These are phyloP conservation scores for Suhomyces maxii DNA, from an alignment of 1,139 yeast species.

Conservation along the genomic window DNA sequence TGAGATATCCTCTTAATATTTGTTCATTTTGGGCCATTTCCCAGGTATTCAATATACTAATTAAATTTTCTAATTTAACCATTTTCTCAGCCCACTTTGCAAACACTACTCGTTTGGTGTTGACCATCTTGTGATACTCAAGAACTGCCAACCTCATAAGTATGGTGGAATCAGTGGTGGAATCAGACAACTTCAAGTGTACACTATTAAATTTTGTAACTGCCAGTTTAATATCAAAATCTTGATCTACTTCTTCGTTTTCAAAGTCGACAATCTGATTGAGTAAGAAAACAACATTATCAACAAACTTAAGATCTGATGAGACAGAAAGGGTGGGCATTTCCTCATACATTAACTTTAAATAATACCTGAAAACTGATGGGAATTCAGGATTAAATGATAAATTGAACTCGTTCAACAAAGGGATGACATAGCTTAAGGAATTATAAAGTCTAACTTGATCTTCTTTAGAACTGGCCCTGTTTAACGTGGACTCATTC, in stretches of 20 bases:
- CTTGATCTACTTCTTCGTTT: slow-evolving; percentile 25
- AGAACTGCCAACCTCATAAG: slow-evolving; percentile 30
- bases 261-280: slow-evolving; percentile 32
- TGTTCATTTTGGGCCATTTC: not conserved
- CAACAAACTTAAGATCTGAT: slow-evolving; percentile 27
- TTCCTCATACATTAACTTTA: slow-evolving; percentile 21
- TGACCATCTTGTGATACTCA: slow-evolving; percentile 13
- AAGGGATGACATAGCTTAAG: slow-evolving; percentile 28
- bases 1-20: slow-evolving; percentile 8
- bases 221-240: slow-evolving; percentile 20
- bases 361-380: slow-evolving; percentile 22
- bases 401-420: slow-evolving; percentile 31
- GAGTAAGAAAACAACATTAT: slow-evolving; percentile 22
- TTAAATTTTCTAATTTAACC: not conserved
- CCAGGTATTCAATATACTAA: not conserved
- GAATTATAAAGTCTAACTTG: slow-evolving; percentile 18
- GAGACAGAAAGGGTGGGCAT: slow-evolving; percentile 20
- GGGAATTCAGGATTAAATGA: slow-evolving; percentile 29
- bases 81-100: slow-evolving; percentile 14
- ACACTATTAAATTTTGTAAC: slow-evolving; percentile 24
- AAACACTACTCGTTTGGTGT: slow-evolving; percentile 8
- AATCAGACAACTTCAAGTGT: slow-evolving; percentile 15
- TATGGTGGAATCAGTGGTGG: slow-evolving; percentile 17
- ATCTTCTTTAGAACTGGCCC: slow-evolving; percentile 18
- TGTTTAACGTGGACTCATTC: slow-evolving; percentile 1